Evolutionary conservation across 768 basidiomycete genomes (phyloP).

Genomic region (Hirschioporus abietinus): DNA sequence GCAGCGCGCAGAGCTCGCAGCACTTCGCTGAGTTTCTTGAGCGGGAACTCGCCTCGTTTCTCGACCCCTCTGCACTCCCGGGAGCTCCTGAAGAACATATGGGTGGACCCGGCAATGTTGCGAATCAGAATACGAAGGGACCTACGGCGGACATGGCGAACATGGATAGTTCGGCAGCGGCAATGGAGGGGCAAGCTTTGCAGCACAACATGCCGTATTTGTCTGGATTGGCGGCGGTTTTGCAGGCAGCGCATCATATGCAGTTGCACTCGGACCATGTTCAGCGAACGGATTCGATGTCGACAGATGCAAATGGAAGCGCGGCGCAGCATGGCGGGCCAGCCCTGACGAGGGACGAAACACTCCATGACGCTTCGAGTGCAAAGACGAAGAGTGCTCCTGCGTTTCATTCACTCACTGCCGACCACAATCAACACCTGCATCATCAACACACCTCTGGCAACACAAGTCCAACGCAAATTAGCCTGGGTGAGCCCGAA

Average conservation of each 20-base stretch:
- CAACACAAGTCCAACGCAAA: not conserved
- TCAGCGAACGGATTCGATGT: not conserved
- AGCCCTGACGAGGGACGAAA: slow-evolving; percentile 39
- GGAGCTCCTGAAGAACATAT: slow-evolving; percentile 66
- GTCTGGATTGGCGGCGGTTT: slow-evolving; percentile 62
- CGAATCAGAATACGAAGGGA: slow-evolving; percentile 17
- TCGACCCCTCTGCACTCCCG: slow-evolving; percentile 57
- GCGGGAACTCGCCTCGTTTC: slow-evolving; percentile 67
- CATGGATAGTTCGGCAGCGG: slow-evolving; percentile 20
- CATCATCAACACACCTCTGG: not conserved
- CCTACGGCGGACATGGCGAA: slow-evolving; percentile 19
- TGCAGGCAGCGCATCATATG: slow-evolving; percentile 67
- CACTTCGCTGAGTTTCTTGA: slow-evolving; percentile 27
- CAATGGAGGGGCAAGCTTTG: slow-evolving; percentile 28
- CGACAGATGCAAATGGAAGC: not conserved
- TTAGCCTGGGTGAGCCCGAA: not conserved
- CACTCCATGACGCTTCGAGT: slow-evolving; percentile 40
- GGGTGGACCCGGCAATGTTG: slow-evolving; percentile 38
- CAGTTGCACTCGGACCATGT: slow-evolving; percentile 1
- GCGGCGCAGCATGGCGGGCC: slow-evolving; percentile 42
- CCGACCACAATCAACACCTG: slow-evolving; percentile 34
- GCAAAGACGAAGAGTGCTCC: slow-evolving; percentile 62
- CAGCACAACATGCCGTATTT: not conserved
- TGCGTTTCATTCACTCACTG: slow-evolving; percentile 74
- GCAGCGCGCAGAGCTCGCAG: not conserved